A percentile compares a stretch with the other conserved stretches of the same genome.
Conservation (phyloP, 2,329 filamentous ascomycete genomes). For the Colletotrichum tropicale region DNA sequence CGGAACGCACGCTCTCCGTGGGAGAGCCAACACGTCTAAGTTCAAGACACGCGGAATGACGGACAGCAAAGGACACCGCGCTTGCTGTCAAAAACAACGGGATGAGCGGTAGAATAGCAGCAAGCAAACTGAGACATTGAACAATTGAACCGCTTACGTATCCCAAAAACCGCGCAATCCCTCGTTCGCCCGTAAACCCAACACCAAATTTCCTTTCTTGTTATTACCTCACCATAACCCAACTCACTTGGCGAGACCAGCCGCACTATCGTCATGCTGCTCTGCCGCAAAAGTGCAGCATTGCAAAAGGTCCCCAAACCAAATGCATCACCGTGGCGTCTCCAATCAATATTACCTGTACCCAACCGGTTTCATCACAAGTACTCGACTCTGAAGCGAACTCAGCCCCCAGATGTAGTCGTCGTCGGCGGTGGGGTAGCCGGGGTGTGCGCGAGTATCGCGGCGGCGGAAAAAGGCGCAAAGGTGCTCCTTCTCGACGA, state of each 20-base stretch:
- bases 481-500: slow-evolving; percentile 11
- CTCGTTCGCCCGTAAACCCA: not conserved
- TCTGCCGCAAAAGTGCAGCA: not conserved
- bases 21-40: not conserved
- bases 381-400: not conserved
- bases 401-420: not conserved
- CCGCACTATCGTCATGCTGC: not conserved
- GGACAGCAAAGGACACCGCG: not conserved
- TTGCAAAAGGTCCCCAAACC: not conserved
- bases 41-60: not conserved
- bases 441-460: not conserved
- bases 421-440: not conserved
- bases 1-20: not conserved
- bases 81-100: not conserved
- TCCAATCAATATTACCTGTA: not conserved
- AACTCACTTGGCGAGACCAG: not conserved
- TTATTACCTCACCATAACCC: not conserved
- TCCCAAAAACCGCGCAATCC: not conserved
- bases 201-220: not conserved
- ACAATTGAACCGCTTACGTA: not conserved
- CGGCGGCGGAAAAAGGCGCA: slow-evolving; percentile 12
- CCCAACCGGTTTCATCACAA: not conserved
- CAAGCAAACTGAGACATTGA: not conserved
- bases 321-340: not conserved
- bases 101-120: not conserved